Evolutionary conservation across 495 filamentous ascomycete species (phyloP), one percentile per base, ranked within the genome.

Genomic region (Penicillium diatomitis): DNA sequence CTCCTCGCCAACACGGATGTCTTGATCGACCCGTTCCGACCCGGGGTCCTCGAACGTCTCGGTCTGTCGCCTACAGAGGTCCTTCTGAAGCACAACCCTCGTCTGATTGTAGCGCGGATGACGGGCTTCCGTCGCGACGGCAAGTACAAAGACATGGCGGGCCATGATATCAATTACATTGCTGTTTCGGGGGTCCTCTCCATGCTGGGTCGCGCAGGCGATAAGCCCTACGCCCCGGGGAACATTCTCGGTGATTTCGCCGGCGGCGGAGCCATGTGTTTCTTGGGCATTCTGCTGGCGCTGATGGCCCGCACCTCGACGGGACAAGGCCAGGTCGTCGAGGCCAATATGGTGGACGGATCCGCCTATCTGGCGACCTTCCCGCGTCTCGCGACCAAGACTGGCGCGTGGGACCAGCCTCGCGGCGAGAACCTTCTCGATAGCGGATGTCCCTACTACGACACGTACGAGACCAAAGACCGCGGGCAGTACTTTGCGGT

Each of bases 121-220:
- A 91, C 90, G 5, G 91, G 91, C 0, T 96, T 96, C 62, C 76
- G 90, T 4, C 77, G 89, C 28, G 87, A 91, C 58, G 90, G 90
- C 1, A 82, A 81, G 54, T 96, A 94, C 66, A 78, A 78, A 38
- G 58, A 72, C 50, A 96, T 95, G 89, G 91, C 91, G 0, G 90
- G 91, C n/a, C 91, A 97, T 56, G 91, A 97, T 62, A 96, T 97
- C 62, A 97, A 97, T 60, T 97, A 96, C 65, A 82, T 97, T 27
- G 86, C 90, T 33, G 87, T 95, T 0, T 86, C 84, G 2, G 91
- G 91, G 0, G 84, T 85, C 0, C 67, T 97, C 9, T 76, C 74
- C 2, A 73, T 94, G 67, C 74, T 97, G 0, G 91, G 91, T 0
- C 72, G 85, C 0, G 67, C 67, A 28, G 77, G 74, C 3, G 78